Evolutionary conservation across 805 yeast genomes (phyloP).

Genomic region (Naumovozyma castellii): DNA sequence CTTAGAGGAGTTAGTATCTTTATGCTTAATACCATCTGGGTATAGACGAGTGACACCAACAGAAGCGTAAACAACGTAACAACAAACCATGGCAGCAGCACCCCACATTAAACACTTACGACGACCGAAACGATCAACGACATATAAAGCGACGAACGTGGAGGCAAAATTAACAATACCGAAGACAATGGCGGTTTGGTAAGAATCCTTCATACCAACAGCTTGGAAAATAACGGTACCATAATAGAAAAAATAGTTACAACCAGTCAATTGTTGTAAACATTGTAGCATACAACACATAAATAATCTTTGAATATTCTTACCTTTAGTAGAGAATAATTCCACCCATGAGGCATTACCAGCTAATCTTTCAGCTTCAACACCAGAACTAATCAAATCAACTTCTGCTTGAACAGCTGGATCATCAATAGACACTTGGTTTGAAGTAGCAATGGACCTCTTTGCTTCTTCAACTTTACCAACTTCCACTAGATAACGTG

Average conservation of each 20-base stretch:
- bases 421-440: slow-evolving; percentile 46
- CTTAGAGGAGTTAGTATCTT: slow-evolving; percentile 37
- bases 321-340: slow-evolving; percentile 56
- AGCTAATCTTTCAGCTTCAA: slow-evolving; percentile 48
- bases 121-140: slow-evolving; percentile 48
- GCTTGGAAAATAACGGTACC: slow-evolving; percentile 55
- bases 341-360: slow-evolving; percentile 61
- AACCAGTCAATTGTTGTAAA: slow-evolving; percentile 59
- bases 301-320: slow-evolving; percentile 37
- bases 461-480: slow-evolving; percentile 53
- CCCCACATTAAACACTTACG: slow-evolving; percentile 41
- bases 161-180: slow-evolving; percentile 54
- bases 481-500: slow-evolving; percentile 52
- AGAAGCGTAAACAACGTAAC: slow-evolving; percentile 44
- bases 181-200: slow-evolving; percentile 47
- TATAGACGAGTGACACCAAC: slow-evolving; percentile 46
- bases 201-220: slow-evolving; percentile 50
- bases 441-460: slow-evolving; percentile 46
- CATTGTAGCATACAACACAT: slow-evolving; percentile 49
- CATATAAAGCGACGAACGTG: slow-evolving; percentile 41
- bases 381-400: slow-evolving; percentile 48
- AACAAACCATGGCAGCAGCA: slow-evolving; percentile 39
- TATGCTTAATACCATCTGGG: slow-evolving; percentile 23
- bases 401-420: slow-evolving; percentile 49
- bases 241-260: slow-evolving; percentile 58